Base-by-base conservation (phyloP, 441 rosid genomes). In the Populus tomentosa region DNA sequence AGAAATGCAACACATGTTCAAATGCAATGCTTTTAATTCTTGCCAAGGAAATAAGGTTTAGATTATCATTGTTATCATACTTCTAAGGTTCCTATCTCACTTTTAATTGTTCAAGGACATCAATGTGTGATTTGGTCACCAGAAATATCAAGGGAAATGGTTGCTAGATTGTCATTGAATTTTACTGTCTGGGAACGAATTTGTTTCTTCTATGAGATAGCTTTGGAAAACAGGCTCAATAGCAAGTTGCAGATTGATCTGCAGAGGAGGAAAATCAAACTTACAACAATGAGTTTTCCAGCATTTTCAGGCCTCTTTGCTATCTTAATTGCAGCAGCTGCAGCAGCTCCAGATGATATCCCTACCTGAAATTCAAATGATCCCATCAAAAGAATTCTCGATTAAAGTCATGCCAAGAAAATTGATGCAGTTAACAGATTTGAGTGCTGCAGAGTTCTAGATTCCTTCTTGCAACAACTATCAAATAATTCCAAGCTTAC, bases 311-410 rank as follows among this genome's bases (percentile, higher is more conserved):
- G 97, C 89, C 89, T 90, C 84, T 86, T 86, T 0, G 97, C 98
- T 75, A 94, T 83, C 84, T 24, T 80, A 33, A 91, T 83, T 79
- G 98, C 97, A 11, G 98, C 93, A 1, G 91, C 95, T 18, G 95
- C 88, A 14, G 97, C 97, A 61, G 91, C 97, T 75, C 97, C 98
- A 5, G 97, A 94, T 79, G 98, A 94, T 85, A 94, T 92, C 46
- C 98, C 98, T 16, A 92, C 95, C 98, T 92, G 86, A 28, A 82
- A 73, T 16, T 14, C 20, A 69, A 14, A 26, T 8, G 65, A 13
- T 79, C 75, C 85, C 75, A 64, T 64, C 7, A 75, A 33, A 32
- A 11, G 40, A 69, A 18, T 30, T 67, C 24, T 40, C n/a, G 11
- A 20, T 6, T 10, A 20, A 61, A 20, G 23, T 14, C 46, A 63